Percentiles rank a stretch among this genome's conserved stretches.
Conservation (phyloP, 2,329 filamentous ascomycete genomes). For the Talaromyces pinophilus region DNA sequence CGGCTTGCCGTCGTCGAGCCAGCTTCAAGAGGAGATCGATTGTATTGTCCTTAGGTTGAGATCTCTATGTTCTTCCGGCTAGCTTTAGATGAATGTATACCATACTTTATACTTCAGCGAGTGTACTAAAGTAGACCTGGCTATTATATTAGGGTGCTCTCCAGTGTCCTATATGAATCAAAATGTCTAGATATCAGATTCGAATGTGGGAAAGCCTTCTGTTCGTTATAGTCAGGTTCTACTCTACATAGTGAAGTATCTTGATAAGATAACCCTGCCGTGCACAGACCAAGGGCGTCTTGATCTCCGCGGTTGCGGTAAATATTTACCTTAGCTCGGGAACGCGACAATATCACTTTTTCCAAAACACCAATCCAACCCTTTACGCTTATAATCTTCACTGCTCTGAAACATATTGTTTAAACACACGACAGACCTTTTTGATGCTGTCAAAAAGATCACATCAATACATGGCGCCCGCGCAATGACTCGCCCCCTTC, state of each 20-base stretch:
- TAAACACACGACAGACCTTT: neutral
- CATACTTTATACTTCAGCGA: constrained; percentile 28
- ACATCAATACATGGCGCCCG: neutral
- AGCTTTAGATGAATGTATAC: constrained; percentile 38
- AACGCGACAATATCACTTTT: neutral
- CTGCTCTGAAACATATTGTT: neutral
- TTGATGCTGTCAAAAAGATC: neutral
- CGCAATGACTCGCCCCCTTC: constrained; percentile 28
- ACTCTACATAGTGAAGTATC: too few species aligned
- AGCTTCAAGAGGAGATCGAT: neutral
- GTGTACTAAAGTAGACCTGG: too few species aligned
- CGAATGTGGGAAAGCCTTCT: too few species aligned
- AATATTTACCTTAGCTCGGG: neutral
- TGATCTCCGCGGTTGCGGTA: neutral
- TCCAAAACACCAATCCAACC: neutral
- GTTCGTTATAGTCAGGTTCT: too few species aligned
- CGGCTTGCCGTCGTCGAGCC: constrained; percentile 2
- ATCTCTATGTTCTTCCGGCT: constrained; percentile 14
- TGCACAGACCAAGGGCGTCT: constrained; percentile 15
- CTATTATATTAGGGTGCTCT: too few species aligned
- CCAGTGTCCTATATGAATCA: too few species aligned
- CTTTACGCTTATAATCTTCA: neutral
- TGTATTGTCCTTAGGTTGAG: constrained; percentile 17
- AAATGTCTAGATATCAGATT: too few species aligned
- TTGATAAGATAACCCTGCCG: constrained; percentile 8